Evolutionary conservation across 2,329 filamentous ascomycete genomes (phyloP).

Genomic region (Aspergillus floridensis): DNA sequence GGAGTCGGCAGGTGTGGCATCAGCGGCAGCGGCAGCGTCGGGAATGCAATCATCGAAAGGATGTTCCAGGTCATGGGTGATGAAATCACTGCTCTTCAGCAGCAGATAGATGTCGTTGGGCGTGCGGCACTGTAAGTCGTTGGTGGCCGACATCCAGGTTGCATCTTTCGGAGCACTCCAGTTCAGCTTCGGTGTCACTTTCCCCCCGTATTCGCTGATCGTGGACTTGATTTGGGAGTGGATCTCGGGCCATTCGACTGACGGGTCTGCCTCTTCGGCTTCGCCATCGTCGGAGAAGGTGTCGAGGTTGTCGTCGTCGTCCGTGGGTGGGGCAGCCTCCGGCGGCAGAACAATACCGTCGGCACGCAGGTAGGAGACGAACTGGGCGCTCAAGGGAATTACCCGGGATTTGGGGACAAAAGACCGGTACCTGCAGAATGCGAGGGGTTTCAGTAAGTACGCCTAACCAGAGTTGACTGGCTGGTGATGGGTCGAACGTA

Average conservation of each 20-base stretch:
- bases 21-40: conserved; percentile 23
- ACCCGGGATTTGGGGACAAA: conserved; percentile 83
- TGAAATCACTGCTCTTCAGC: conserved; percentile 89
- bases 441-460: background rate
- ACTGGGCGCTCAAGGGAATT: conserved; percentile 70
- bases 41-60: conserved; percentile 74
- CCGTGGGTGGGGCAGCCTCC: conserved; percentile 36
- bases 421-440: conserved; percentile 62
- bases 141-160: conserved; percentile 81
- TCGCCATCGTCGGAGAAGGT: conserved; percentile 53
- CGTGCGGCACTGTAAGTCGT: conserved; percentile 85
- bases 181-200: conserved; percentile 89
- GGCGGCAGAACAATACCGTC: conserved; percentile 82
- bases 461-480: conserved; percentile 11
- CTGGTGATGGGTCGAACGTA: conserved; percentile 36
- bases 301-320: conserved; percentile 50
- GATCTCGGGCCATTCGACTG: conserved; percentile 62
- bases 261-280: conserved; percentile 57
- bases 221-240: conserved; percentile 73
- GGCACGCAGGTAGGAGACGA: conserved; percentile 82
- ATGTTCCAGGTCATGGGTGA: conserved; percentile 91
- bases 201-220: conserved; percentile 78
- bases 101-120: conserved; percentile 92
- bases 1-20: conserved; percentile 12
- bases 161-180: conserved; percentile 98